Percentiles rank a stretch among this genome's conserved stretches.
Evolutionary conservation across 2,329 filamentous ascomycete genomes (phyloP).

Genomic region (Trichophyton schoenleinii): DNA sequence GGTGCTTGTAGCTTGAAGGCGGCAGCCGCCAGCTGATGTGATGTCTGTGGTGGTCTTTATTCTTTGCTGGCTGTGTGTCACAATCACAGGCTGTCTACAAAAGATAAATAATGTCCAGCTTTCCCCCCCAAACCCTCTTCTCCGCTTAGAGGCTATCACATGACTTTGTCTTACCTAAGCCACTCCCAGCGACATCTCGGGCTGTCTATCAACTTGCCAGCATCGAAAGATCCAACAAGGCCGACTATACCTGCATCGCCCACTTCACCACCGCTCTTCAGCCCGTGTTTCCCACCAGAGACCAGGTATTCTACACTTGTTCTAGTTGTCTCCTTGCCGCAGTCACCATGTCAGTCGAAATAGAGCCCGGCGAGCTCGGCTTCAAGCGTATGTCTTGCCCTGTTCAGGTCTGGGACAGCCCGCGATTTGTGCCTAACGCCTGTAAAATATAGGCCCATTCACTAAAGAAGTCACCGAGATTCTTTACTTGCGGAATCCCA

Average conservation of each 20-base stretch:
- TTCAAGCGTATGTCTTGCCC: constrained; percentile 58
- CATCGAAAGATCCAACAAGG: neutral
- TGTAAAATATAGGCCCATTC: constrained; percentile 44
- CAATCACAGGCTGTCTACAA: no score
- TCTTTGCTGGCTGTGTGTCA: no score
- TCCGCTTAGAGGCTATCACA: neutral
- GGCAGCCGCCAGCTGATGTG: no score
- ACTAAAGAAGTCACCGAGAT: constrained; percentile 51
- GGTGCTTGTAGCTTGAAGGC: no score
- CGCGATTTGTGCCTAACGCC: constrained; percentile 15
- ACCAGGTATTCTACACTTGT: neutral
- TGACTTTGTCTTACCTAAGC: neutral
- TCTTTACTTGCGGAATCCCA: constrained; percentile 47
- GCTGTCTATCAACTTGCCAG: neutral
- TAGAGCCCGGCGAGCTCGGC: constrained; percentile 79
- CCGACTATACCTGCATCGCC: neutral
- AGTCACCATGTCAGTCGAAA: constrained; percentile 79
- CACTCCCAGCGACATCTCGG: neutral
- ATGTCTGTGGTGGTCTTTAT: no score
- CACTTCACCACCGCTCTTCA: neutral
- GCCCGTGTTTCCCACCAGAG: neutral
- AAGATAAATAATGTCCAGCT: no score
- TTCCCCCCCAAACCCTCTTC: no score
- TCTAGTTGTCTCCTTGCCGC: neutral
- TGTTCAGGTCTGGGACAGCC: neutral